Conservation (phyloP, 352 stramenopile genomes). For the Phytophthora citrophthora region DNA sequence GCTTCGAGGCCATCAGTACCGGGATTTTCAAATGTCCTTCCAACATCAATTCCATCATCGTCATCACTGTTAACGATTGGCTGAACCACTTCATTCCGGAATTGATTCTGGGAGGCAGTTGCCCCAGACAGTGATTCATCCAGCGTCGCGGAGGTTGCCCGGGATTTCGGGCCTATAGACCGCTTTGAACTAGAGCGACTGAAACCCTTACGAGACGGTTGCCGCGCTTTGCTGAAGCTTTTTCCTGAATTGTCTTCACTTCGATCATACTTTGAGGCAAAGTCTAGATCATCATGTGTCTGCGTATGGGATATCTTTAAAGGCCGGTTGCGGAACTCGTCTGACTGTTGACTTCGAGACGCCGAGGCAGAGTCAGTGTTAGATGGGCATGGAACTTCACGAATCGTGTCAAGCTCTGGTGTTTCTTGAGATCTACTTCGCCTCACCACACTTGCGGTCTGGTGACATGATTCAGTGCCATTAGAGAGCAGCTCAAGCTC, state of each 20-base stretch:
- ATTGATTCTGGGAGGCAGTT: constrained; percentile 26
- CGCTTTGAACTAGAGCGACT: constrained; percentile 9
- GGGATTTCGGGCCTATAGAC: constrained; percentile 11
- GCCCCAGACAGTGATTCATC: constrained; percentile 31
- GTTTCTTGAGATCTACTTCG: constrained; percentile 38
- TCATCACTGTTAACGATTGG: background rate
- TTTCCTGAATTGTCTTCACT: background rate
- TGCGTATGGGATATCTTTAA: background rate
- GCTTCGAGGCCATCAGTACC: constrained; percentile 4
- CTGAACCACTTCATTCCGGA: constrained; percentile 15
- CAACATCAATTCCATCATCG: constrained; percentile 5
- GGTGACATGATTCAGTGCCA: constrained; percentile 15
- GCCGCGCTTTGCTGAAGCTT: background rate
- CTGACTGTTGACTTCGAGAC: constrained; percentile 18
- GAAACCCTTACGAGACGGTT: constrained; percentile 2
- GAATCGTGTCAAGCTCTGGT: constrained; percentile 46
- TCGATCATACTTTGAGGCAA: background rate
- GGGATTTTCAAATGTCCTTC: background rate
- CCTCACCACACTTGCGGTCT: constrained; percentile 13
- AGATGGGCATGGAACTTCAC: constrained; percentile 31
- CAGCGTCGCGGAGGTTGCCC: constrained; percentile 10
- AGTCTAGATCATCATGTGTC: constrained; percentile 1
- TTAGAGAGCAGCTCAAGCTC: constrained; percentile 26
- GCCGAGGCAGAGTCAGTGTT: constrained; percentile 16
- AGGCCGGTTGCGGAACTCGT: background rate